Conservation (phyloP, 306 rosid genomes). For the Quercus robur region DNA sequence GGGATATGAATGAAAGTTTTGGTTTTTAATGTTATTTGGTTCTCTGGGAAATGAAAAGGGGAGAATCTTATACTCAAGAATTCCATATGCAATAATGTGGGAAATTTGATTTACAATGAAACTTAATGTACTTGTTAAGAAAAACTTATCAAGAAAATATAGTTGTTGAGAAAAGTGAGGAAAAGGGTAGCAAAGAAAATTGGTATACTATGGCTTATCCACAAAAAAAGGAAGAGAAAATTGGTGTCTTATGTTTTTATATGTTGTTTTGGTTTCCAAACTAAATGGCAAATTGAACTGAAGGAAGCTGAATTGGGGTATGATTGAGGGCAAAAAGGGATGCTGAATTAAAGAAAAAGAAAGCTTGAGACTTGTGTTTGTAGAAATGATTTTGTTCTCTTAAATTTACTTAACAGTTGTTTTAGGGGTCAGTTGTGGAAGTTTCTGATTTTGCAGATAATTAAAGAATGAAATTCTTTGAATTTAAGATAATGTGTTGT, state of each 20-base stretch:
- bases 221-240: background rate
- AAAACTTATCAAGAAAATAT: too few species aligned
- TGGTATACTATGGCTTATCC: too few species aligned
- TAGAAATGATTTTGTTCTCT: background rate
- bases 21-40: background rate
- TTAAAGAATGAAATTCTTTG: background rate
- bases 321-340: background rate
- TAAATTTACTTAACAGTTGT: background rate
- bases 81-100: background rate
- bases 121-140: too few species aligned
- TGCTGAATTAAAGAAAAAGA: background rate
- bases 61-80: background rate
- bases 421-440: background rate
- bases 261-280: background rate
- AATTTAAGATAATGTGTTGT: background rate
- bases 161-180: background rate
- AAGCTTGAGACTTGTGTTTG: background rate
- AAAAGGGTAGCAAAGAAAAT: background rate
- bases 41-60: background rate
- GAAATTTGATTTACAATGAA: background rate
- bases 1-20: background rate
- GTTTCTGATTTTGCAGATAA: background rate
- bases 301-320: background rate
- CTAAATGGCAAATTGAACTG: background rate
- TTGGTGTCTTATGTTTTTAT: background rate